Percentiles rank a stretch among this genome's conserved stretches.
These are phyloP conservation scores for Sugiyamaella xylanicola DNA, from an alignment of 1,139 yeast species.

Conservation along the genomic window DNA sequence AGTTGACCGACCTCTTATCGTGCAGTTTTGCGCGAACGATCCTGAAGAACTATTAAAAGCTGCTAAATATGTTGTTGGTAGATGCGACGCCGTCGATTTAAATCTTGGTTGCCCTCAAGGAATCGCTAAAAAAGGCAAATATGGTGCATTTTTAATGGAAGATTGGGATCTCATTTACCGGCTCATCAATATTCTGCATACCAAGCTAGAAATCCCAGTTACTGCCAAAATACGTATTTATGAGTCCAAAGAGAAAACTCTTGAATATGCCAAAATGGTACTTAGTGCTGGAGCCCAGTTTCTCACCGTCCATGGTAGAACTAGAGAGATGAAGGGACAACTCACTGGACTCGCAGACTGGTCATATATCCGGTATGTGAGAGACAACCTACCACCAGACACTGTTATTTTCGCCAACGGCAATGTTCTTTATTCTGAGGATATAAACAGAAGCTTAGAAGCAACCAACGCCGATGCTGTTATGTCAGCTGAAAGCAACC, in stretches of 20 bases:
- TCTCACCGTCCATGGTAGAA: constrained; percentile 91
- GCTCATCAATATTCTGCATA: constrained; percentile 72
- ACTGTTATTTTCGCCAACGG: constrained; percentile 95
- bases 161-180: constrained; percentile 85
- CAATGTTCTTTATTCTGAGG: constrained; percentile 82
- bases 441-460: constrained; percentile 65
- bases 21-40: constrained; percentile 96
- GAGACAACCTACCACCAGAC: constrained; percentile 77
- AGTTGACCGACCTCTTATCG: constrained; percentile 88
- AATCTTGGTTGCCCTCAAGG: constrained; percentile 98
- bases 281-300: constrained; percentile 94
- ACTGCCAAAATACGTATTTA: constrained; percentile 94
- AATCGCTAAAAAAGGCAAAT: constrained; percentile 90
- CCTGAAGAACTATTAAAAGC: constrained; percentile 92
- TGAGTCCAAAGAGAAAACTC: constrained; percentile 79
- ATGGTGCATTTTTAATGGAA: constrained; percentile 95
- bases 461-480: constrained; percentile 80
- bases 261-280: constrained; percentile 90
- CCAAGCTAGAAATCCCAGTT: constrained; percentile 77
- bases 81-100: constrained; percentile 94
- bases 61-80: constrained; percentile 84
- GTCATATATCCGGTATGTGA: constrained; percentile 70
- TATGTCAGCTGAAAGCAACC: constrained; percentile 96
- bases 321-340: constrained; percentile 97
- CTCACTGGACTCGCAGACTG: constrained; percentile 94